phyloP scores from a whole-genome alignment of 2,329 filamentous ascomycete genomes.

The Alternaria postmessia region DNA sequence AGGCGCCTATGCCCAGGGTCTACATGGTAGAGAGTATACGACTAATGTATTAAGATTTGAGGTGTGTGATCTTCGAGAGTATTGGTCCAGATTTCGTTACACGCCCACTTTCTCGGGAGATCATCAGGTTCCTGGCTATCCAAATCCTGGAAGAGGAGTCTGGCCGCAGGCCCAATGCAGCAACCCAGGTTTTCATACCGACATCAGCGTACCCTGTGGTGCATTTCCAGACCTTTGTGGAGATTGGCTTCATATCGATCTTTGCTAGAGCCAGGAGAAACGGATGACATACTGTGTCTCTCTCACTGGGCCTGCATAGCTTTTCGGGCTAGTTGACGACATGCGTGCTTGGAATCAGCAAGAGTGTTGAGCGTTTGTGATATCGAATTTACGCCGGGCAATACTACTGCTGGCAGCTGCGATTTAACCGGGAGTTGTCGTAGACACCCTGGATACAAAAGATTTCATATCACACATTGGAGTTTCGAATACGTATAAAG shows the following conservation, averaged over 20 bases:
- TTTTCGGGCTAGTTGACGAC: neutral
- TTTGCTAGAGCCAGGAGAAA: neutral
- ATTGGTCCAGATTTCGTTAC: neutral
- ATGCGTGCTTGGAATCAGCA: neutral
- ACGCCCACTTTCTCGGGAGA: neutral
- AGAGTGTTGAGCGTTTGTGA: neutral
- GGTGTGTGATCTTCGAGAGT: neutral
- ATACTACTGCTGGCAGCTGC: neutral
- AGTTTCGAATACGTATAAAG: slow-evolving; percentile 24
- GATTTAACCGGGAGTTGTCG: neutral
- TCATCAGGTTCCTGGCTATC: neutral
- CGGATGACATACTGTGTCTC: neutral
- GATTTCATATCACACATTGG: neutral
- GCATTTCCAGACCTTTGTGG: neutral
- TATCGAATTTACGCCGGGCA: neutral
- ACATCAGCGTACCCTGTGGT: neutral
- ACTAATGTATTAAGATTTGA: neutral
- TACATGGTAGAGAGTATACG: neutral
- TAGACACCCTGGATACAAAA: neutral
- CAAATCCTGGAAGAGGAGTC: neutral
- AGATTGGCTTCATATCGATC: neutral
- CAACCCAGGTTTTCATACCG: neutral
- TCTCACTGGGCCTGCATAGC: neutral
- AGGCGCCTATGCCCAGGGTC: neutral
- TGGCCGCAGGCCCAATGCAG: neutral